Base-by-base conservation (phyloP, 2,329 filamentous ascomycete species). In the Colletotrichum costaricense region DNA sequence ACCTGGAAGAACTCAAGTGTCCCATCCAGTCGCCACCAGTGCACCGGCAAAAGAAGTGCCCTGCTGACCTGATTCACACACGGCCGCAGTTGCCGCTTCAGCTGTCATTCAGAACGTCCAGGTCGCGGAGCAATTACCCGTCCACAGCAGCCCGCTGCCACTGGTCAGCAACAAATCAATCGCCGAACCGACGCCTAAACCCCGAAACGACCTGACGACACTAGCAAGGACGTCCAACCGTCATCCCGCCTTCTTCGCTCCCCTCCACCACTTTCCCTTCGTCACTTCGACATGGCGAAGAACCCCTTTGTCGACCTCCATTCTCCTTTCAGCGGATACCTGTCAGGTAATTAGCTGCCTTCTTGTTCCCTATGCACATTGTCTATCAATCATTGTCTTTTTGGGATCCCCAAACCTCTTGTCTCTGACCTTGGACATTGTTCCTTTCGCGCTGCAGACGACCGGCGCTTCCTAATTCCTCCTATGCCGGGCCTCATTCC, bases 401-500 rank as follows among this genome's bases (percentile, higher is more conserved):
- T 30, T 49, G 55, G 22, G 22, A 16, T 42, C 30, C 33, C 46
- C 42, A 35, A 42, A 64, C 33, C 42, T 9, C 24, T 67, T 24
- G 35, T 58, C 57, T 69, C 63, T 72, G n/a, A 74, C 56, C 6
- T 14, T 58, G 38, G 49, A 56, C 35, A 56, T 22, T 52, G 19
- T 38, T 26, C 19, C 38, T 35, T n/a, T 24, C 14, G 22, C 57
- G 56, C 62, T 58, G 54, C 42, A 74, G 68, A 63, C 57, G 14
- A 63, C 52, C 57, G 14, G 52, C 52, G 38, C 62, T 35, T 74
- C 68, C 28, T 58, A 16, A 52, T 33, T 38, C 52, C 68, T 66
- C 68, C 68, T 63, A 74, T 74, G 72, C 72, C 72, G 72, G 58
- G 67, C 57, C 46, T 72, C 57, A 68, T 74, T 24, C 68, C 72